phyloP scores from a whole-genome alignment of 257 asterid genomes.

The Nicotiana sylvestris region DNA sequence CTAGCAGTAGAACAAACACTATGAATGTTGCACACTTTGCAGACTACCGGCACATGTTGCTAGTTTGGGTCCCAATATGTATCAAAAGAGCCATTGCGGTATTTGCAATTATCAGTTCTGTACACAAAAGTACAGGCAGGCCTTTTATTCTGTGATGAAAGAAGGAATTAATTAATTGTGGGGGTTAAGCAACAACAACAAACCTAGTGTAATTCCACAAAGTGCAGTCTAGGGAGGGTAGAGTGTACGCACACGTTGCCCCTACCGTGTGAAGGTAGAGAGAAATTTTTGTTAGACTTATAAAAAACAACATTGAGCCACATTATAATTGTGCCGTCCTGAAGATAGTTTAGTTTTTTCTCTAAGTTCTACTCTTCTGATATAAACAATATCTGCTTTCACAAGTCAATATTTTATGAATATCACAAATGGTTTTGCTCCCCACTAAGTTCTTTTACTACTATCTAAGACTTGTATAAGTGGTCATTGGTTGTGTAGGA shows the following conservation, averaged over 20 bases:
- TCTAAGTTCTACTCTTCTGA: background rate
- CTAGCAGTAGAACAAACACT: background rate
- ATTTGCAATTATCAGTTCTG: background rate
- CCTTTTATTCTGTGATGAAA: background rate
- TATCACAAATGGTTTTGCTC: background rate
- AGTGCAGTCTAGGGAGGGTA: no score
- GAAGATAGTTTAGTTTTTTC: background rate
- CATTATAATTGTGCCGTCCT: background rate
- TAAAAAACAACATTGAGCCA: background rate
- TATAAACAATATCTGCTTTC: background rate
- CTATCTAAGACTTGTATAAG: background rate
- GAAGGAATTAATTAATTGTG: background rate
- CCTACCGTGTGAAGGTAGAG: no score
- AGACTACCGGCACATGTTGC: background rate
- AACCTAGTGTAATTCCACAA: no score
- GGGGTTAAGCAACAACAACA: background rate
- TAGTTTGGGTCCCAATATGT: background rate
- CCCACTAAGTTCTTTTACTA: background rate
- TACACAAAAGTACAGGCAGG: background rate
- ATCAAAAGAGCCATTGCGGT: slow-evolving; percentile 5
- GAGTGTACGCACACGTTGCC: no score
- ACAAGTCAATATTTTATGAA: background rate
- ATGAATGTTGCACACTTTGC: background rate
- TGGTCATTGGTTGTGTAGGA: background rate
- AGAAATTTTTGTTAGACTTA: background rate